phyloP scores from a whole-genome alignment of 225 moss, liverwort and hornwort genomes.

The Polytrichum commune region DNA sequence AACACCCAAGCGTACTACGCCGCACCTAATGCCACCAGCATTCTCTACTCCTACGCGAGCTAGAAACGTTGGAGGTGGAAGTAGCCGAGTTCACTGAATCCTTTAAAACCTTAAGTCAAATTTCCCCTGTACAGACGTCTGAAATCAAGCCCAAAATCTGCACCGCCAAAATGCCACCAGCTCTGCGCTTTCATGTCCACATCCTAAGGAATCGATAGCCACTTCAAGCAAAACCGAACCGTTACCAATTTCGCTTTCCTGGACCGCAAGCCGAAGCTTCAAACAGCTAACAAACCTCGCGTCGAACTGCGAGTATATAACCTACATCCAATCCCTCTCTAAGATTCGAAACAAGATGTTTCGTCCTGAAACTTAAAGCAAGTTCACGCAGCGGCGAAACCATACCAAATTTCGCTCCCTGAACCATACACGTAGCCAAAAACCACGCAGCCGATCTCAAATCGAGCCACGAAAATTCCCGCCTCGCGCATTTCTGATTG shows the following conservation, averaged over 20 bases:
- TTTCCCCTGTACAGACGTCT: no score
- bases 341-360: no score
- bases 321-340: slow-evolving; percentile 18
- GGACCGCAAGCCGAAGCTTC: neutral
- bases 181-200: no score
- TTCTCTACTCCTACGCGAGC: neutral
- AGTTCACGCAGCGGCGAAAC: slow-evolving; percentile 14
- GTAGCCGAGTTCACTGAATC: neutral
- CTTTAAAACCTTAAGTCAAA: no score
- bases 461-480: neutral
- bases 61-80: neutral
- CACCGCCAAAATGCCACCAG: no score
- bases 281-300: neutral
- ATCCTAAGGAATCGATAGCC: neutral
- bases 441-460: slow-evolving; percentile 14
- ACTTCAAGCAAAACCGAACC: neutral
- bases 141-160: no score
- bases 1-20: neutral
- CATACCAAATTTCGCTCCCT: slow-evolving; percentile 34
- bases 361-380: no score
- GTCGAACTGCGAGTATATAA: slow-evolving; percentile 10
- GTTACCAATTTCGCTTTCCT: neutral
- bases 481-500: no score
- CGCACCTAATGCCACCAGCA: slow-evolving; percentile 3
- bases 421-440: slow-evolving; percentile 13